Evolutionary conservation across 352 stramenopile species (phyloP), one percentile per base, ranked within the genome.

Genomic region (Pythium folliculosum): DNA sequence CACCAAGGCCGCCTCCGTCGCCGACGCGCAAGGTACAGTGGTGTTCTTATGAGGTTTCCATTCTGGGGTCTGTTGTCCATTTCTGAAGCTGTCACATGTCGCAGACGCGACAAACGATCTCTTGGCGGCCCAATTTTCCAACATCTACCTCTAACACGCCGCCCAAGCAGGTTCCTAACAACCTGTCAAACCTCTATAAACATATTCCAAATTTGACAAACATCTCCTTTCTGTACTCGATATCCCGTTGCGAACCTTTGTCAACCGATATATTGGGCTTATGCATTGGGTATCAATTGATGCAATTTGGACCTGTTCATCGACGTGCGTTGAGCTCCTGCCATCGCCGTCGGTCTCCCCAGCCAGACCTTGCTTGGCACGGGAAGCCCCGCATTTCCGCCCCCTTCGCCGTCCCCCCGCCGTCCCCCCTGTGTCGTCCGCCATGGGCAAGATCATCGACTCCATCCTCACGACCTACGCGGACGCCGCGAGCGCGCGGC

Each of bases 371-470:
- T n/a, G n/a, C n/a, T n/a, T n/a, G n/a, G n/a, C n/a, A n/a, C n/a
- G n/a, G n/a, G n/a, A n/a, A 19, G 44, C 4, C 14, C 40, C 12
- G 3, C 32, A 37, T 9, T 37, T 37, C 32, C 32, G 32, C 38
- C 12, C 17, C 38, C 12, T 44, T 12, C 35, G 6, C 35, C 35
- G 35, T 44, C 38, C 38, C 38, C 23, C 8, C 53, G 37, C 53
- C 35, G 13, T 5, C 40, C 5, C 19, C 44, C 3, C 25, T 8
- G 27, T n/a, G n/a, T n/a, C n/a, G n/a, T n/a, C 13, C 19, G 27
- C 60, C 53, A 93, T 93, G 84, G 84, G 85, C 64, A 93, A 91
- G 69, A 91, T 93, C 77, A 89, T 91, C 73, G 82, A 93, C 72
- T 88, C 82, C 49, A 78, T 93, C 66, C 76, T 77, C 45, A 71